phyloP scores from a whole-genome alignment of 306 rosid genomes.

The Oxytropis ochrocephala region DNA sequence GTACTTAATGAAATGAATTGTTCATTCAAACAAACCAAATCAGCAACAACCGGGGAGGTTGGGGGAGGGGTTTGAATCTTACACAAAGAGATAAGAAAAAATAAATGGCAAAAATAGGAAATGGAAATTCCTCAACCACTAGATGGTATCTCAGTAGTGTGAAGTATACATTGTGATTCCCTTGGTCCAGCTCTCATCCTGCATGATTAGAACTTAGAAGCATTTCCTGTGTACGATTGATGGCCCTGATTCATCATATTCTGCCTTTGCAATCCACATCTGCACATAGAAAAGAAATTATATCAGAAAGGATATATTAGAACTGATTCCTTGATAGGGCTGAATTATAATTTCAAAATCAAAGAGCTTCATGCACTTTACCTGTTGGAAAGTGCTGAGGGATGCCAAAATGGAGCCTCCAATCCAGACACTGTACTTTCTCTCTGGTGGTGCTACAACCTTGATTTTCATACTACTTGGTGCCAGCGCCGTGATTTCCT shows the following conservation, averaged over 20 bases:
- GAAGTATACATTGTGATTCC: conserved; percentile 42
- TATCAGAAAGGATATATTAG: not conserved
- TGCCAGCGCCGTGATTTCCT: conserved; percentile 49
- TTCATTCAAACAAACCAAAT: conserved; percentile 61
- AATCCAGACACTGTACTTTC: conserved; percentile 57
- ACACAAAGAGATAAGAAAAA: conserved; percentile 48
- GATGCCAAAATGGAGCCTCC: conserved; percentile 57
- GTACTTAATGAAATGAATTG: conserved; percentile 32
- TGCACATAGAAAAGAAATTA: conserved; percentile 25
- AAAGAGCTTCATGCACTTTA: not conserved
- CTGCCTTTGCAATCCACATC: conserved; percentile 79
- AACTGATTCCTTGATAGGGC: no score
- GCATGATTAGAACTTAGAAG: conserved; percentile 62
- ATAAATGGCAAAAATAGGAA: conserved; percentile 34
- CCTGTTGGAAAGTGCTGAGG: conserved; percentile 58
- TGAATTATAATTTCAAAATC: not conserved
- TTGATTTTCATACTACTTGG: conserved; percentile 25
- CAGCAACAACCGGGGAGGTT: conserved; percentile 41
- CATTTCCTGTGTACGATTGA: conserved; percentile 89
- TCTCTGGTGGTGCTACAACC: conserved; percentile 44
- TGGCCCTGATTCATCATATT: no score
- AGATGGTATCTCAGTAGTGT: conserved; percentile 44
- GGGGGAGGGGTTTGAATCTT: conserved; percentile 30
- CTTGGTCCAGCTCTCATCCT: conserved; percentile 37
- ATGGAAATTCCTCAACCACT: conserved; percentile 54